These are phyloP conservation scores for Nakaseomyces delphensis DNA, from an alignment of 1,139 yeast genomes.

Conservation along the genomic window DNA sequence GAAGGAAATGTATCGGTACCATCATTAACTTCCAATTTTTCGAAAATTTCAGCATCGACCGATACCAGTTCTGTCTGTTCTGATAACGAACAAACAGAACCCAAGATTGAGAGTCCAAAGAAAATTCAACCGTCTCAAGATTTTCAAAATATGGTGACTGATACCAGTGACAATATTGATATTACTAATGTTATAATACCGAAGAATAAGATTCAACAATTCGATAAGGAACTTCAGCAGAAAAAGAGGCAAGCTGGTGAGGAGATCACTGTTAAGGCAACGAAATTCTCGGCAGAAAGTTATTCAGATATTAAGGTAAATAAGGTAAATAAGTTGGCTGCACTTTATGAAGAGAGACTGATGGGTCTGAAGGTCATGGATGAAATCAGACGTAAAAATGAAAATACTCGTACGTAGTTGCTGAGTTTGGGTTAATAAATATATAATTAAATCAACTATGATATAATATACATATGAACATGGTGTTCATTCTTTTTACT, in stretches of 20 bases:
- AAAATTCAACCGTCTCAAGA: slow-evolving; percentile 11
- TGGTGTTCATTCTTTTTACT: background rate
- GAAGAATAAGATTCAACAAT: slow-evolving; percentile 23
- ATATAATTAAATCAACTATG: background rate
- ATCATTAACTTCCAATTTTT: background rate
- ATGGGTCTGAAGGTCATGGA: slow-evolving; percentile 44
- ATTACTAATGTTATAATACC: slow-evolving; percentile 2
- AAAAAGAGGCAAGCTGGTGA: slow-evolving; percentile 19
- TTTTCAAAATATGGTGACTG: slow-evolving; percentile 21
- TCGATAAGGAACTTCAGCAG: slow-evolving; percentile 26
- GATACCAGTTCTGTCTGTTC: slow-evolving; percentile 8
- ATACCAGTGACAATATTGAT: slow-evolving; percentile 11
- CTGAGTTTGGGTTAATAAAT: background rate
- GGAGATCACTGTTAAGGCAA: slow-evolving; percentile 11
- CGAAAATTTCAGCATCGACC: slow-evolving; percentile 5
- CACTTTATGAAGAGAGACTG: slow-evolving; percentile 47
- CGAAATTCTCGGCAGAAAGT: slow-evolving; percentile 30
- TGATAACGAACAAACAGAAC: slow-evolving; percentile 7
- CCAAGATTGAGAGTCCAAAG: background rate
- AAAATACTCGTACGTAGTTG: background rate
- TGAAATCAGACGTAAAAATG: slow-evolving; percentile 17
- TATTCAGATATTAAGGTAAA: slow-evolving; percentile 43
- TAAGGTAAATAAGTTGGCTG: slow-evolving; percentile 49
- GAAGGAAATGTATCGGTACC: slow-evolving; percentile 3
- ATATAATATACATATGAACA: background rate